Conservation (phyloP, 441 rosid genomes). For the Pelargonium fulgidum region DNA sequence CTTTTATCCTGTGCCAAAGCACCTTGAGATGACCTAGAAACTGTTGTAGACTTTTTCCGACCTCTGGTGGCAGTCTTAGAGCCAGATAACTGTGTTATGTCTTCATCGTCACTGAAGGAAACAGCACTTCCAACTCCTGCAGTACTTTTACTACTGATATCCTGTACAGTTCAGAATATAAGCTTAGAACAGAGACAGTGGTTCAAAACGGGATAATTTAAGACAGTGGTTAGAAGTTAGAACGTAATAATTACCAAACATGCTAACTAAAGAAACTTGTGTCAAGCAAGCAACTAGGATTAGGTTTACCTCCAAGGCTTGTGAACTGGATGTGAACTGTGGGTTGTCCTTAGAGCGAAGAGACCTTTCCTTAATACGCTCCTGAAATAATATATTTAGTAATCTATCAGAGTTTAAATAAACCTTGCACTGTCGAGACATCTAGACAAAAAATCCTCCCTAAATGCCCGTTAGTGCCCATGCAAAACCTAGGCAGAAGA, state of each 20-base stretch:
- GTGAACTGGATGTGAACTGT: conserved; percentile 41
- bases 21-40: conserved; percentile 39
- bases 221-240: background rate
- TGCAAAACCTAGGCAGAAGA: background rate
- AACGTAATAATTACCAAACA: background rate
- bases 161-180: conserved; percentile 36
- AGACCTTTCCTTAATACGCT: conserved; percentile 80
- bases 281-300: background rate
- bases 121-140: conserved; percentile 47
- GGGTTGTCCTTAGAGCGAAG: conserved; percentile 47
- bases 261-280: background rate
- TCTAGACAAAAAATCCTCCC: background rate
- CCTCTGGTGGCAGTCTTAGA: conserved; percentile 47
- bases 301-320: conserved; percentile 50
- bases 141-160: conserved; percentile 40
- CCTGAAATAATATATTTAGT: conserved; percentile 36
- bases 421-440: background rate
- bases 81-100: conserved; percentile 42
- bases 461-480: background rate
- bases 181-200: conserved; percentile 19
- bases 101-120: conserved; percentile 93
- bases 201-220: conserved; percentile 16
- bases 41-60: conserved; percentile 48
- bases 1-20: conserved; percentile 41
- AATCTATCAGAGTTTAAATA: background rate